Evolutionary conservation across 768 basidiomycete species (phyloP), one percentile per base, ranked within the genome.

Genomic region (Russula foetens): DNA sequence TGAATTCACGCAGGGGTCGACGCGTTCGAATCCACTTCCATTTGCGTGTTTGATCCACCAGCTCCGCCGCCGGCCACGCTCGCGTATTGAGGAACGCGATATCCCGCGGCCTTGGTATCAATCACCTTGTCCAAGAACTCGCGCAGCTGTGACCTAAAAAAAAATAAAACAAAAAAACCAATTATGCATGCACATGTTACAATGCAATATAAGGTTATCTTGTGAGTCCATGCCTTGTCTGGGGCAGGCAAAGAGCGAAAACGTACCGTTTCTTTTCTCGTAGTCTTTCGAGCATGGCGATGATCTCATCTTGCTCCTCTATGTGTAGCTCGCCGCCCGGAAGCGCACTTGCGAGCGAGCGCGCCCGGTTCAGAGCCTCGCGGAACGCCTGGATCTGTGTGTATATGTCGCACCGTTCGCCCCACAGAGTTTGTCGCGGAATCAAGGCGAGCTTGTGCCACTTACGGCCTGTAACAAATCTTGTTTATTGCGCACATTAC

Each of bases 331-430:
- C 89, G 8, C 89, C 89, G 2, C 90, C 90, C 0, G 88, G 85
- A 7, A 92, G 74, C 48, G 74, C 72, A 9, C 66, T 67, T 0
- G 86, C 84, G 46, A 81, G 71, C 9, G 85, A 81, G 67, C 81
- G 86, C 0, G 88, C 88, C 47, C 80, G 78, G 24, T 69, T 70
- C 45, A 90, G 67, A 11, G 79, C 69, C 57, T 74, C 81, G 65
- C 83, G 86, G 72, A 88, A 85, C 31, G 86, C 84, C 64, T 84
- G 88, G 28, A 86, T 88, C 89, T 91, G 52, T n/a, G n/a, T n/a
- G n/a, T n/a, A n/a, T n/a, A 9, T 35, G 11, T 35, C 35, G 35
- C 15, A 41, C 39, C 4, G 24, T 28, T 15, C 23, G 21, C 3
- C n/a, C 1, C 9, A 4, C 12, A n/a, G 29, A 3, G n/a, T n/a